A percentile compares a stretch with the other conserved stretches of the same genome.
Conservation (phyloP, 2,329 filamentous ascomycete genomes). For the Didymosphaeria variabile region DNA sequence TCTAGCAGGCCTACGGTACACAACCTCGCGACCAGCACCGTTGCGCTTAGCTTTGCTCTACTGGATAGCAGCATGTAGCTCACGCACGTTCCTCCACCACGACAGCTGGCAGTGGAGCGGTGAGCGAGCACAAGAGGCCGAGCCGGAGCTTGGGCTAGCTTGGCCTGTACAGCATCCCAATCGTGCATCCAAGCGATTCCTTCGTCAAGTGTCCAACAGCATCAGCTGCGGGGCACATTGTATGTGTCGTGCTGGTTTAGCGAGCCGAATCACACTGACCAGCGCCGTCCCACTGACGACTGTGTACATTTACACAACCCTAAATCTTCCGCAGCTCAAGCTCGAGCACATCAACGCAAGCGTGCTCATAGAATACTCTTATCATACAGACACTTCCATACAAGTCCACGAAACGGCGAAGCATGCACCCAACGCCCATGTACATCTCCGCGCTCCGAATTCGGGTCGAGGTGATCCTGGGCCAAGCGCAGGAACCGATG, state of each 20-base stretch:
- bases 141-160: constrained; percentile 1
- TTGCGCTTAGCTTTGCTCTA: neutral
- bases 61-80: neutral
- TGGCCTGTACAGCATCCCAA: neutral
- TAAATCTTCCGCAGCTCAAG: neutral
- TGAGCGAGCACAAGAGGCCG: constrained; percentile 5
- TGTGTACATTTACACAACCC: neutral
- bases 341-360: neutral
- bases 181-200: constrained; percentile 1
- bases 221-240: neutral
- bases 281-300: neutral
- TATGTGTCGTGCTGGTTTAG: neutral
- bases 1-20: neutral
- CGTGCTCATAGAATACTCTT: neutral
- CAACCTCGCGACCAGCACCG: neutral
- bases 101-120: neutral
- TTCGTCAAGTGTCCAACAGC: neutral
- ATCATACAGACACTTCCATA: neutral
- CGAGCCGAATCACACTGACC: neutral
- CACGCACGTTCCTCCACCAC: neutral
- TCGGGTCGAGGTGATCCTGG: too few relatives aligned
- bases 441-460: constrained; percentile 3
- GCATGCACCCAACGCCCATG: constrained; percentile 3
- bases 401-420: neutral
- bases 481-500: neutral